A percentile compares a stretch with the other conserved stretches of the same genome.
phyloP scores from a whole-genome alignment of 306 rosid genomes.

The Rosa lucieae region DNA sequence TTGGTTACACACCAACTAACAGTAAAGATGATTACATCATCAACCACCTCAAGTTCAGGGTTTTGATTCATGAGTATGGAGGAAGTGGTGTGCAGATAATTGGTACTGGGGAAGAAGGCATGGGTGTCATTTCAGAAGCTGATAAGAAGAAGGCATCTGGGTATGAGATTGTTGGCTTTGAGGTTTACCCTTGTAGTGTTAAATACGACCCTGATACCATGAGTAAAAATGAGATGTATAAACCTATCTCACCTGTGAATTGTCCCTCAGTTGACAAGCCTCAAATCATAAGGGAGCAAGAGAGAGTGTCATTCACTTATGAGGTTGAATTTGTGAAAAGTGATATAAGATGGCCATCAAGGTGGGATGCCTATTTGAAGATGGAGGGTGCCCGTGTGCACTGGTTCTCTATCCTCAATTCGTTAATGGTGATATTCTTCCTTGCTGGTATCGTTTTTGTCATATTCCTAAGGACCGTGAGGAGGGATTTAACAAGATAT shows the following conservation, averaged over 20 bases:
- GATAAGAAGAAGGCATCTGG: conserved; percentile 84
- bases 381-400: conserved; percentile 98
- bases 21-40: conserved; percentile 73
- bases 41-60: conserved; percentile 82
- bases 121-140: conserved; percentile 67
- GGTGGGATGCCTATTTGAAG: conserved; percentile 96
- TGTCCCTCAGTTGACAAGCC: conserved; percentile 72
- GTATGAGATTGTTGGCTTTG: conserved; percentile 91
- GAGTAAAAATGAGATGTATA: conserved; percentile 49
- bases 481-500: conserved; percentile 93
- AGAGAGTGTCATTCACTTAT: conserved; percentile 80
- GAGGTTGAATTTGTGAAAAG: conserved; percentile 90
- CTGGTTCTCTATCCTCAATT: conserved; percentile 75
- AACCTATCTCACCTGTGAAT: conserved; percentile 29
- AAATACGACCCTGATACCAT: conserved; percentile 59
- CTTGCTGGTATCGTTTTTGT: conserved; percentile 95
- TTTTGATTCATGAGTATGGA: conserved; percentile 87
- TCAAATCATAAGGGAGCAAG: conserved; percentile 74
- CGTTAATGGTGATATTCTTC: conserved; percentile 88
- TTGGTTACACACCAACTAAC: conserved; percentile 69
- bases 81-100: conserved; percentile 76
- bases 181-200: conserved; percentile 77
- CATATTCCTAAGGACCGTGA: conserved; percentile 84
- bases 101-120: conserved; percentile 93
- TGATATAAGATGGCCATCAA: conserved; percentile 87